phyloP scores from a whole-genome alignment of 768 basidiomycete genomes.

The Lactifluus rugatus region DNA sequence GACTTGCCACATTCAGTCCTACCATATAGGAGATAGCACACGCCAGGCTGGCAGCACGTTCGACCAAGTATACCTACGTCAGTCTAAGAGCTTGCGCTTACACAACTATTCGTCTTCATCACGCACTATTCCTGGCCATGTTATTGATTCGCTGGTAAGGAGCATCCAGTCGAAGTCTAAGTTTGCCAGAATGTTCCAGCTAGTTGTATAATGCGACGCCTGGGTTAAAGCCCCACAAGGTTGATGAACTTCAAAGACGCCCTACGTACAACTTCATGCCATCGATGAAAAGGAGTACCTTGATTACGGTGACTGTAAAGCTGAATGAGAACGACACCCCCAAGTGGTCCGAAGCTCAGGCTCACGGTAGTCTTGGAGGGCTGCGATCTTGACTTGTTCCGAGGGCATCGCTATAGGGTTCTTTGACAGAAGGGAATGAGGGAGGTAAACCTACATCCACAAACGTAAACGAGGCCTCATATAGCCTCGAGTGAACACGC shows the following conservation, averaged over 20 bases:
- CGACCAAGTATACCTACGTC: background rate
- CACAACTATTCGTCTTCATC: too few species aligned
- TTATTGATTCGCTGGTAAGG: background rate
- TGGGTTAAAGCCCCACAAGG: background rate
- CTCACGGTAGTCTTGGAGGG: background rate
- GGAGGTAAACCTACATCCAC: background rate
- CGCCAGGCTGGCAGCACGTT: constrained; percentile 1
- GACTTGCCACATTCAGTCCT: background rate
- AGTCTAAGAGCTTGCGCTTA: background rate
- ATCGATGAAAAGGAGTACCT: constrained; percentile 6
- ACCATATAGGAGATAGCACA: background rate
- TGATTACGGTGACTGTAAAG: constrained; percentile 1
- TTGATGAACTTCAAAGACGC: background rate
- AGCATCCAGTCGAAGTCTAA: constrained; percentile 10
- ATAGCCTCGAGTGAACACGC: background rate
- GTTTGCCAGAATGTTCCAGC: constrained; percentile 5
- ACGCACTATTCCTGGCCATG: constrained; percentile 2
- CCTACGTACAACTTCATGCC: constrained; percentile 5
- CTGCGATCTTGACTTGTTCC: background rate
- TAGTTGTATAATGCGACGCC: background rate
- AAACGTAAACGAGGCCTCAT: background rate
- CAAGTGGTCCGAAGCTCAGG: background rate
- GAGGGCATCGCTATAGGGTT: background rate
- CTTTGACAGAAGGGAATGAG: background rate
- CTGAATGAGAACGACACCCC: background rate